These are phyloP conservation scores for Sporodiniella umbellata DNA, from an alignment of 371 early-diverging fungal species.

Conservation along the genomic window DNA sequence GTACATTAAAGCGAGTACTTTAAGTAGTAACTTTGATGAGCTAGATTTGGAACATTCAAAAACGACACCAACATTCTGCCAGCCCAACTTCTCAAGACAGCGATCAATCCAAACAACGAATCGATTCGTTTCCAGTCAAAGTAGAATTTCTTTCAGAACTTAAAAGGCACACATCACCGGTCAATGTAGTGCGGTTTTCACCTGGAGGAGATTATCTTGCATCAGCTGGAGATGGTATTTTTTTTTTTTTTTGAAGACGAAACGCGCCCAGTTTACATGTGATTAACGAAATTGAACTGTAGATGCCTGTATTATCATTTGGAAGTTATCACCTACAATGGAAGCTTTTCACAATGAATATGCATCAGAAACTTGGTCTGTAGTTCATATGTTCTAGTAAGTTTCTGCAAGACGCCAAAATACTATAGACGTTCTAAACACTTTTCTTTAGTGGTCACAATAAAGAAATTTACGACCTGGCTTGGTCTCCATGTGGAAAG, in stretches of 20 bases:
- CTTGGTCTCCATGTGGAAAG: constrained; percentile 92
- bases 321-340: constrained; percentile 58
- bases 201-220: constrained; percentile 78
- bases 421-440: background rate
- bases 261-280: background rate
- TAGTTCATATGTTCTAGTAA: constrained; percentile 46
- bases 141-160: constrained; percentile 85
- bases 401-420: constrained; percentile 2
- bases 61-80: constrained; percentile 12
- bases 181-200: constrained; percentile 93
- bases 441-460: constrained; percentile 39
- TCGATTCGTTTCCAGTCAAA: constrained; percentile 46
- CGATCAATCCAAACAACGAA: constrained; percentile 19
- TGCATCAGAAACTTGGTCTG: constrained; percentile 60
- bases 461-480: constrained; percentile 88
- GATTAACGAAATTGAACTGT: too few relatives aligned
- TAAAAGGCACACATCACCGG: constrained; percentile 82
- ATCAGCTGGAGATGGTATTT: constrained; percentile 86
- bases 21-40: background rate
- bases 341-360: constrained; percentile 35
- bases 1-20: background rate
- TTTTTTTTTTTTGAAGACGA: background rate
- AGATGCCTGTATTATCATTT: constrained; percentile 86
- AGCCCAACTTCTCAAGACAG: constrained; percentile 1
- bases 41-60: constrained; percentile 68